Evolutionary conservation across 129 eudicot species (phyloP).

Genomic region (Flaveria trinervia): DNA sequence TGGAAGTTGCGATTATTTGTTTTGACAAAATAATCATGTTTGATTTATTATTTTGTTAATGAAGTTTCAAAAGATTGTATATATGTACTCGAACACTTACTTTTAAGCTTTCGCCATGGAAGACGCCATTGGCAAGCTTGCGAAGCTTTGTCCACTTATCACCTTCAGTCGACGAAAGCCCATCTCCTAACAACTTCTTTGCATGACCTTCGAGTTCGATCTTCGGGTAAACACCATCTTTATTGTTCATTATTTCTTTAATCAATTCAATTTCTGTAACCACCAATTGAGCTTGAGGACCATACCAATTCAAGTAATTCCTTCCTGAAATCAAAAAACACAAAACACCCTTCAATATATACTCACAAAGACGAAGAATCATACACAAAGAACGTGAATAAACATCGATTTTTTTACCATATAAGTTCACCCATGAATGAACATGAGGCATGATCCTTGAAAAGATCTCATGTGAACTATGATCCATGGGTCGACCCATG

Average conservation of each 20-base stretch:
- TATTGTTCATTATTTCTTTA: slow-evolving; percentile 63
- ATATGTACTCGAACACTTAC: slow-evolving; percentile 24
- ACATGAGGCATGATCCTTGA: slow-evolving; percentile 71
- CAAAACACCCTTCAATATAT: background rate
- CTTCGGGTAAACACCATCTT: slow-evolving; percentile 51
- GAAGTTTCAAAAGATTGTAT: no score
- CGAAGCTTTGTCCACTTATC: slow-evolving; percentile 67
- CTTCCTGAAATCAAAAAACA: slow-evolving; percentile 34
- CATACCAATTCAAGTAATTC: slow-evolving; percentile 63
- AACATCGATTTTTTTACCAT: slow-evolving; percentile 41
- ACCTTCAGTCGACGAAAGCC: slow-evolving; percentile 58
- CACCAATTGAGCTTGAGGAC: slow-evolving; percentile 65
- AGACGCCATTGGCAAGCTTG: slow-evolving; percentile 68
- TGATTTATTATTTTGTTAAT: no score
- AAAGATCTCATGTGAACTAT: slow-evolving; percentile 47
- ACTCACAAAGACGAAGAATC: background rate
- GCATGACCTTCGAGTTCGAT: slow-evolving; percentile 56
- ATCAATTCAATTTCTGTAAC: slow-evolving; percentile 65
- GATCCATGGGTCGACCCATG: slow-evolving; percentile 50
- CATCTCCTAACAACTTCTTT: slow-evolving; percentile 72
- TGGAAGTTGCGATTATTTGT: no score
- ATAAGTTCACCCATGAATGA: slow-evolving; percentile 48
- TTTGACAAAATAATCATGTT: no score
- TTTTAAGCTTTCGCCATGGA: slow-evolving; percentile 64
- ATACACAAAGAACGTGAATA: no score